phyloP scores from a whole-genome alignment of 306 rosid genomes.

The Ziziphus jujuba region DNA sequence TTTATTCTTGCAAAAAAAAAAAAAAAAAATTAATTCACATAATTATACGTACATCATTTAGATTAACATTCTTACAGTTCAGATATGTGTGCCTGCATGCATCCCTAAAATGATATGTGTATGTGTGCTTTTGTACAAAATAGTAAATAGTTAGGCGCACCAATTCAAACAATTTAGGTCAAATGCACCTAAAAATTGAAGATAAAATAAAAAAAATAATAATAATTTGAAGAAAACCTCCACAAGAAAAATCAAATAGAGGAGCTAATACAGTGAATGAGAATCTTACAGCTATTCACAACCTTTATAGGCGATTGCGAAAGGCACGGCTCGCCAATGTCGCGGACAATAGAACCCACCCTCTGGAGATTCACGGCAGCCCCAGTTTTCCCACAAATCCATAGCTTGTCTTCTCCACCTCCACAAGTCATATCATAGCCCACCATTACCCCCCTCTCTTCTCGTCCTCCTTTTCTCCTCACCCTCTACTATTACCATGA shows the following conservation, averaged over 20 bases:
- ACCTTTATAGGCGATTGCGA: slow-evolving; percentile 72
- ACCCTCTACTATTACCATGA: slow-evolving; percentile 22
- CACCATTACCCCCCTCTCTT: slow-evolving; percentile 23
- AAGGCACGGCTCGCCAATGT: slow-evolving; percentile 82
- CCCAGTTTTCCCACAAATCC: slow-evolving; percentile 70
- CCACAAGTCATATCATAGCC: slow-evolving; percentile 58
- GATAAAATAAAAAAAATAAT: not conserved
- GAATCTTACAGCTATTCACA: slow-evolving; percentile 58
- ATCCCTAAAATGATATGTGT: too few species aligned
- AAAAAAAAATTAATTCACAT: too few species aligned
- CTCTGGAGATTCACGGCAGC: slow-evolving; percentile 52
- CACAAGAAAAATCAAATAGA: not conserved
- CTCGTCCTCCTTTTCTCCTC: slow-evolving; percentile 21
- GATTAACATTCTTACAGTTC: too few species aligned
- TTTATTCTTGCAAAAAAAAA: too few species aligned
- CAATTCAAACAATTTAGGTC: too few species aligned
- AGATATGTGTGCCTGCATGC: too few species aligned
- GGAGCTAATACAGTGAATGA: not conserved
- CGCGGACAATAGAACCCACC: slow-evolving; percentile 69
- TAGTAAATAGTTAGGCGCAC: too few species aligned
- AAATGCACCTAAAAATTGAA: not conserved
- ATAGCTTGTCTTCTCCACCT: slow-evolving; percentile 50
- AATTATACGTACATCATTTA: too few species aligned
- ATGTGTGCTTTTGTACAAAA: too few species aligned
- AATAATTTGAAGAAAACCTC: not conserved